These are phyloP conservation scores for Phaeomoniella chlamydospora DNA, from an alignment of 2,329 filamentous ascomycete genomes.

Conservation along the genomic window DNA sequence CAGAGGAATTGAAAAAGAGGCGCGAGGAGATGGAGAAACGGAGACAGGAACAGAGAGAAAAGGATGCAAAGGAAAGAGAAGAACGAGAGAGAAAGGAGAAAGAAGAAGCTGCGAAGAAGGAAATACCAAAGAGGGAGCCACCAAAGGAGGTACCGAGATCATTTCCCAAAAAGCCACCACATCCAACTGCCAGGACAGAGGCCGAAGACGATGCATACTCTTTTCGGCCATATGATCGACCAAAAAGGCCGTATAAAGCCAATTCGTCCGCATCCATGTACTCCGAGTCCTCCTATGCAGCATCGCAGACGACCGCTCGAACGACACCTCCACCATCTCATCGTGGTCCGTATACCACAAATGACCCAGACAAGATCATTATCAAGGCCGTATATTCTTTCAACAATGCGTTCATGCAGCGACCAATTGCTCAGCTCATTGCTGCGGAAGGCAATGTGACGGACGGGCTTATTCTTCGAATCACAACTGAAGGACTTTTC, in stretches of 20 bases:
- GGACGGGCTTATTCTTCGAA: slow-evolving; percentile 79
- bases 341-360: slow-evolving; percentile 67
- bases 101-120: slow-evolving; percentile 17
- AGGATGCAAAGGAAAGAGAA: slow-evolving; percentile 10
- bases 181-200: slow-evolving; percentile 21
- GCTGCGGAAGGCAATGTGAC: slow-evolving; percentile 75
- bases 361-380: slow-evolving; percentile 89
- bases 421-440: slow-evolving; percentile 80
- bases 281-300: slow-evolving; percentile 80
- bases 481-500: slow-evolving; percentile 88
- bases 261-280: slow-evolving; percentile 56
- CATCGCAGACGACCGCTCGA: slow-evolving; percentile 67
- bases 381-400: slow-evolving; percentile 88
- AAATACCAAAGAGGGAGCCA: slow-evolving; percentile 20
- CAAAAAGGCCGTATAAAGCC: slow-evolving; percentile 38
- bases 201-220: slow-evolving; percentile 56
- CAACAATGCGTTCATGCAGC: slow-evolving; percentile 75
- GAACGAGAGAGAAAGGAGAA: slow-evolving; percentile 16
- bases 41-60: slow-evolving; percentile 11
- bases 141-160: slow-evolving; percentile 14
- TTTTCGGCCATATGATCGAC: slow-evolving; percentile 63
- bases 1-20: slow-evolving; percentile 6
- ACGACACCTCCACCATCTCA: slow-evolving; percentile 73
- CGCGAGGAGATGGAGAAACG: slow-evolving; percentile 12
- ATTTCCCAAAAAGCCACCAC: slow-evolving; percentile 17